phyloP scores from a whole-genome alignment of 768 basidiomycete species.

The Dentipellis sp. region DNA sequence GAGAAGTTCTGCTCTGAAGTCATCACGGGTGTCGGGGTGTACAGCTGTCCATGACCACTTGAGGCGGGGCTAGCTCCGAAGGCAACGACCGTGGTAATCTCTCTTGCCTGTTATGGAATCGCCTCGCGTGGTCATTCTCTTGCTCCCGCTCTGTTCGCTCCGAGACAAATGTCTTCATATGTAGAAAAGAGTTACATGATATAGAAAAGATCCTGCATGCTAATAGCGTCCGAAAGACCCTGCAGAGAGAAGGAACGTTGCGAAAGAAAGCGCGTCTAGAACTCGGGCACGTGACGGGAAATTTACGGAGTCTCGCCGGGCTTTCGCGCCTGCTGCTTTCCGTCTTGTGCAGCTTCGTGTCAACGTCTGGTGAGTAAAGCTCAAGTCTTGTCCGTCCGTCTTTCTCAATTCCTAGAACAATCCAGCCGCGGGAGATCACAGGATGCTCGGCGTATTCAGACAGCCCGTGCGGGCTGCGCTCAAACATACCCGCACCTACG shows the following conservation, averaged over 20 bases:
- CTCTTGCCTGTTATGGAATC: not conserved
- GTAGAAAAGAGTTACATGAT: too few relatives aligned
- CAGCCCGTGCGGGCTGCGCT: slow-evolving; percentile 1
- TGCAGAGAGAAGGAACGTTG: not conserved
- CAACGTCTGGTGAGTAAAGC: not conserved
- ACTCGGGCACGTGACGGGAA: not conserved
- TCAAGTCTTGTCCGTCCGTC: not conserved
- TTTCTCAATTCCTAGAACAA: not conserved
- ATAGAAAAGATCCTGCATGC: too few relatives aligned
- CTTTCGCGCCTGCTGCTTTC: not conserved
- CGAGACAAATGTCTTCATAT: not conserved
- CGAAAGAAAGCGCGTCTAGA: not conserved
- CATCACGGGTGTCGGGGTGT: not conserved
- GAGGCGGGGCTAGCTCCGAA: too few relatives aligned
- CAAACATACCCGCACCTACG: slow-evolving; percentile 6
- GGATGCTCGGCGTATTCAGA: not conserved
- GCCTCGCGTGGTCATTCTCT: too few relatives aligned
- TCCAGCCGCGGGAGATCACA: not conserved
- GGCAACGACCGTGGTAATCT: not conserved
- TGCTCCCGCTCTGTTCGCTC: not conserved
- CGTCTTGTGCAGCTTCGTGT: not conserved
- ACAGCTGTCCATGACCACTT: not conserved
- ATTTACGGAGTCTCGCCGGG: not conserved
- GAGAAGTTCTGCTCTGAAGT: slow-evolving; percentile 75
- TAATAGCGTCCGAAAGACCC: too few relatives aligned